Conservation (phyloP, 495 filamentous ascomycete genomes). For the Bacidia rubella region DNA sequence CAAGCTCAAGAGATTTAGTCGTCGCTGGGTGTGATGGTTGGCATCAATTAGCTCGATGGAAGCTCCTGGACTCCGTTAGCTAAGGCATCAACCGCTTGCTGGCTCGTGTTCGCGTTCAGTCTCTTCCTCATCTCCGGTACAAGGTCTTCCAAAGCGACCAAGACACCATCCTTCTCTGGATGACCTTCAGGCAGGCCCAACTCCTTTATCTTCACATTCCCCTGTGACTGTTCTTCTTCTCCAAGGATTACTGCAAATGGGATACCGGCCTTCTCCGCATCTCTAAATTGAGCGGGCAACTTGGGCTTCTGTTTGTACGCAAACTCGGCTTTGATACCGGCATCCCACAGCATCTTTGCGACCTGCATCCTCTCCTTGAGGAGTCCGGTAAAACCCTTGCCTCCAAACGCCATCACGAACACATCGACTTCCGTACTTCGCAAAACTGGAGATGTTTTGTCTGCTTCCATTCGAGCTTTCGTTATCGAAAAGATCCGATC, state of each 20-base stretch:
- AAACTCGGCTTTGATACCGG: constrained; percentile 73
- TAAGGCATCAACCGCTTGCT: background rate
- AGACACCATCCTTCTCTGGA: constrained; percentile 72
- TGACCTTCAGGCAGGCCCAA: constrained; percentile 66
- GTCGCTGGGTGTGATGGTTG: too few relatives aligned
- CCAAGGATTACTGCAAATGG: constrained; percentile 68
- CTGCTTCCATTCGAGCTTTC: constrained; percentile 56
- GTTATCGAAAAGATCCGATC: constrained; percentile 91
- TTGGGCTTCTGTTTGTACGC: constrained; percentile 69
- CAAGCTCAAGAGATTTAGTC: too few relatives aligned
- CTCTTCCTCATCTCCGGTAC: constrained; percentile 45
- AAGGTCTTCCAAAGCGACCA: constrained; percentile 48
- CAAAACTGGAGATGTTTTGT: constrained; percentile 34
- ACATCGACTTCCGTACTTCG: constrained; percentile 69
- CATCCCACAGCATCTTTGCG: constrained; percentile 58
- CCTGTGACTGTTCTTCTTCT: constrained; percentile 61
- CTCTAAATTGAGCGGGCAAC: constrained; percentile 64
- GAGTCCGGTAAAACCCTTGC: constrained; percentile 72
- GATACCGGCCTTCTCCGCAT: constrained; percentile 55
- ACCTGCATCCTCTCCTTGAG: constrained; percentile 70
- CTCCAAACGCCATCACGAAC: constrained; percentile 86
- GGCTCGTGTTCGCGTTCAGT: constrained; percentile 20
- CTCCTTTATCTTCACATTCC: constrained; percentile 74
- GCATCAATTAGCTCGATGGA: too few relatives aligned
- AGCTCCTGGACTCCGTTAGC: constrained; percentile 1